Base-by-base conservation (phyloP, 768 basidiomycete species). In the Termitomyces heimii region DNA sequence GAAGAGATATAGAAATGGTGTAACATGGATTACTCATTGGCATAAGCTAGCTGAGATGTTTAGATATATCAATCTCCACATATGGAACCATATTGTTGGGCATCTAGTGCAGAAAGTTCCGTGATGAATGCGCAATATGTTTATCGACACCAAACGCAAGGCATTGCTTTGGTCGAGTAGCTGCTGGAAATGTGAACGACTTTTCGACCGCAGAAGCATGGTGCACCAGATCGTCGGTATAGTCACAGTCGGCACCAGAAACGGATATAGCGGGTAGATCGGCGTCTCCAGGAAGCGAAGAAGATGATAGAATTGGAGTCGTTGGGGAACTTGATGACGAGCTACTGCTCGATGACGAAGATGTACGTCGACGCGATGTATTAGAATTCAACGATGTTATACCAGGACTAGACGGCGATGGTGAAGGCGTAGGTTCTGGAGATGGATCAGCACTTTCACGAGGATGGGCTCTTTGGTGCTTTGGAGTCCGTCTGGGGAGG, bases 401-500 rank as follows among this genome's bases (percentile, higher is more conserved):
- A 14, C 49, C 46, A 22, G 66, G 62, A 29, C 47, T 53, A 35
- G 62, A 57, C 31, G 60, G 52, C 40, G 50, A 52, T 35, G 53
- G 43, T 13, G 60, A 43, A 10, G 1, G 42, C 22, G 22, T 4
- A 10, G 20, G 22, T 1, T 10, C 22, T 10, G 20, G 22, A 9
- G 40, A 42, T 6, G 1, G 13, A 34, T 5, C 35, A 29, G 61
- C 53, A 26, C 56, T 65, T n/a, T 50, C 42, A 14, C 48, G 54
- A 7, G 61, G 56, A 26, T 62, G 64, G 8, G 61, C 35, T 22
- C 60, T 62, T 39, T 48, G 24, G 12, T 59, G 42, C 13, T 60
- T 56, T 10, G 68, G 70, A 2, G 62, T 58, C n/a, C 70, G 67
- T 44, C 54, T 68, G 8, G 69, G 70, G 46, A 69, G 57, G 10